Evolutionary conservation across 192 early-diverging fungal genomes (phyloP), one percentile per base, ranked within the genome.

Genomic region (Chytriomyces sp.): DNA sequence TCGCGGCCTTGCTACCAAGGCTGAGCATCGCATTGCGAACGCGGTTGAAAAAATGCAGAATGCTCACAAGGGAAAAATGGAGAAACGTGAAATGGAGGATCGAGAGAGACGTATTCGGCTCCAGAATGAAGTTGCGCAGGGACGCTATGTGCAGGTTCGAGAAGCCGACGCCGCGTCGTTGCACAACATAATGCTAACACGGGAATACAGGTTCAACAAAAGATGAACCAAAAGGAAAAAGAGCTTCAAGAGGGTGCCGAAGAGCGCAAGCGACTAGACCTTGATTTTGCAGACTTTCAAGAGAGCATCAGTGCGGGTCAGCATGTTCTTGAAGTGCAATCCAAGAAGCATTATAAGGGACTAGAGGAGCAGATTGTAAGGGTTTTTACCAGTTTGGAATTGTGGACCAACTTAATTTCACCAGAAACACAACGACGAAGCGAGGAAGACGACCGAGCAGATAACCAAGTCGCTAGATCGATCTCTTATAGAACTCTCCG

Each of bases 231-330:
- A n/a, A n/a, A n/a, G n/a, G n/a, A n/a, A n/a, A n/a, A n/a, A n/a
- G n/a, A n/a, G n/a, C n/a, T n/a, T n/a, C n/a, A n/a, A n/a, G 65
- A 68, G 12, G 65, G 65, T 26, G 6, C 36, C 26, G 12, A 6
- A 37, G 33, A 19, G n/a, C n/a, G 65, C 4, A 68, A 30, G n/a
- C 7, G n/a, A 1, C 54, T 68, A 5, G 65, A 68, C 32, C 14
- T 39, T 22, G 65, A 68, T 55, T 68, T 68, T 55, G 10, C 52
- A 34, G 54, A 53, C n/a, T 68, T 68, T 55, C 52, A 55, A 19
- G 14, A 68, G 39, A 2, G 32, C 12, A 56, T 8, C 1, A 28
- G 10, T 8, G 17, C 33, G 25, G 32, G 55, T 5, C 19, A 68
- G 33, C 33, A 55, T n/a, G 37, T 6, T 7, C 32, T 7, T 32